phyloP scores from a whole-genome alignment of 345 rosid species.

The Populus davidiana region DNA sequence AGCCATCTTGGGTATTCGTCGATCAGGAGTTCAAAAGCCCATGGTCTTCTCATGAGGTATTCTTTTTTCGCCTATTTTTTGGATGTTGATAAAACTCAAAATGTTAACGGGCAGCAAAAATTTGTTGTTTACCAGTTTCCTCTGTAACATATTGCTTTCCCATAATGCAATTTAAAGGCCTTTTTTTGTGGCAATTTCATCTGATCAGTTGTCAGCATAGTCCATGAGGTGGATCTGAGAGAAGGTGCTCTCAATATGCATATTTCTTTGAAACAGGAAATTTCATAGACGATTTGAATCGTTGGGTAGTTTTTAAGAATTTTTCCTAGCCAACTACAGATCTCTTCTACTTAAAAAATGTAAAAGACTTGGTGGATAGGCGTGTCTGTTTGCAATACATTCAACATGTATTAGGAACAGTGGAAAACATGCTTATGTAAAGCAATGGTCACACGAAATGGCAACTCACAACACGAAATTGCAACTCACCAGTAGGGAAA shows the following conservation, averaged over 20 bases:
- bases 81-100: not conserved
- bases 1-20: conserved; percentile 81
- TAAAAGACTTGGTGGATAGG: not conserved
- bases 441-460: not conserved
- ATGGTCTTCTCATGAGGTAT: conserved; percentile 50
- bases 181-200: conserved; percentile 3
- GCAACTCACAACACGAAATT: conserved; percentile 5
- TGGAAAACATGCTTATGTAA: conserved; percentile 9
- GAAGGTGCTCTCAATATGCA: conserved; percentile 8
- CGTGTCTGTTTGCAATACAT: conserved; percentile 1
- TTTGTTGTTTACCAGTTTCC: conserved; percentile 1
- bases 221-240: conserved; percentile 1
- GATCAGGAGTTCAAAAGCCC: conserved; percentile 61
- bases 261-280: not conserved
- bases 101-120: not conserved
- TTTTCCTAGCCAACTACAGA: conserved; percentile 4
- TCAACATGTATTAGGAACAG: not conserved
- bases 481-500: conserved; percentile 5
- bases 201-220: not conserved
- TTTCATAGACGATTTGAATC: not conserved
- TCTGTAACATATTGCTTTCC: not conserved
- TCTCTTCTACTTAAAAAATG: not conserved
- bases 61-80: not conserved
- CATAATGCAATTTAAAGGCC: conserved; percentile 6
- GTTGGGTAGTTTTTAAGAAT: not conserved